Percentiles rank a stretch among this genome's conserved stretches.
Conservation (phyloP, 2,329 filamentous ascomycete species). For the Aspergillus brunneoviolaceus region DNA sequence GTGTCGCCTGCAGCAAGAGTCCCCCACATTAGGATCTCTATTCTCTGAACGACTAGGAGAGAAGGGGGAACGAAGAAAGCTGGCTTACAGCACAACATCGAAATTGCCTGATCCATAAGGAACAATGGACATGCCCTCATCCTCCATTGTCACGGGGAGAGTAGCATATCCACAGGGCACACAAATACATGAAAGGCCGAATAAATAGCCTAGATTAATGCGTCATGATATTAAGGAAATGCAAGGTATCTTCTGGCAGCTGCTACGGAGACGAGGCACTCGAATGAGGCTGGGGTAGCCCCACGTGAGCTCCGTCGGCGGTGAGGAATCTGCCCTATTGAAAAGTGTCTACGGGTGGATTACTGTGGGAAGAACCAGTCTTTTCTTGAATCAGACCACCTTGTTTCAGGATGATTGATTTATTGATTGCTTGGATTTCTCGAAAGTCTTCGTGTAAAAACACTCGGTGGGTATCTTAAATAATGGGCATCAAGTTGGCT, state of each 20-base stretch:
- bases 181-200: slow-evolving; percentile 6
- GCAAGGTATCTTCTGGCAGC: slow-evolving; percentile 6
- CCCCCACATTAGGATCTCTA: background rate
- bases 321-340: slow-evolving; percentile 13
- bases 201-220: slow-evolving; percentile 1
- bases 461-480: slow-evolving; percentile 24
- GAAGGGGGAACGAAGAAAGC: slow-evolving; percentile 2
- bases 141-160: slow-evolving; percentile 32
- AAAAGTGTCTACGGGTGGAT: background rate
- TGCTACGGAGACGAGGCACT: slow-evolving; percentile 5
- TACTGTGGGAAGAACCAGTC: background rate
- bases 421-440: slow-evolving; percentile 3
- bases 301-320: slow-evolving; percentile 23
- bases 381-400: background rate
- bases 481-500: slow-evolving; percentile 6
- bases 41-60: background rate
- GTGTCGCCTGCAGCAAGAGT: slow-evolving; percentile 66
- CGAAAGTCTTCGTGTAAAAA: slow-evolving; percentile 5
- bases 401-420: slow-evolving; percentile 3
- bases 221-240: background rate
- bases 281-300: slow-evolving; percentile 15
- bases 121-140: slow-evolving; percentile 44
- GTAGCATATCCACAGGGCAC: slow-evolving; percentile 16
- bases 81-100: slow-evolving; percentile 47
- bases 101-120: slow-evolving; percentile 44